Evolutionary conservation across 1,139 yeast species (phyloP).

Genomic region (Nakaseomyces bracarensis): DNA sequence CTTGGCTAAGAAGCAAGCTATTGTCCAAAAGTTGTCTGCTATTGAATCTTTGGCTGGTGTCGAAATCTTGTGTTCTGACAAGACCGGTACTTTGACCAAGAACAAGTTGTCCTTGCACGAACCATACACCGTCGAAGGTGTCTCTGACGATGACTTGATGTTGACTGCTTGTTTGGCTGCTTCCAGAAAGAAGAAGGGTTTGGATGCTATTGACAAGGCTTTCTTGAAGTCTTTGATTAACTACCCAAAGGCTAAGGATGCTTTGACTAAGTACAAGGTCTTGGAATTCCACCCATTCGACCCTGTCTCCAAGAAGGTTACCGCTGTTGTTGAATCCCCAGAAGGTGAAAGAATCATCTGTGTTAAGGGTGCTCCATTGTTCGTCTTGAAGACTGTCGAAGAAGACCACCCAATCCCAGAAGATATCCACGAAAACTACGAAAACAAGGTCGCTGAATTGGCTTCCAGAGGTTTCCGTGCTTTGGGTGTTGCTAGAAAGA

Average conservation of each 20-base stretch:
- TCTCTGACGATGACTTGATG: constrained; percentile 94
- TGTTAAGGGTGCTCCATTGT: constrained; percentile 97
- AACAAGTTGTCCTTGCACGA: constrained; percentile 94
- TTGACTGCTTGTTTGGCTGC: constrained; percentile 98
- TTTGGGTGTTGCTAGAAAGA: constrained; percentile 97
- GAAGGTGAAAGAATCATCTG: constrained; percentile 94
- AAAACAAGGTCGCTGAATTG: constrained; percentile 94
- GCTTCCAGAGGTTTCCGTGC: constrained; percentile 99
- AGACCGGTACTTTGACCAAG: constrained; percentile 98
- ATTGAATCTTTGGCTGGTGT: constrained; percentile 99
- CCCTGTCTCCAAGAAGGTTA: constrained; percentile 95
- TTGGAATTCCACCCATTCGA: constrained; percentile 95
- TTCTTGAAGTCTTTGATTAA: constrained; percentile 80
- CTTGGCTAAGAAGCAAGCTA: constrained; percentile 97
- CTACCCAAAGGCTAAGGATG: constrained; percentile 92
- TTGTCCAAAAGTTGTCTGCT: constrained; percentile 96
- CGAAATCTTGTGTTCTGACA: constrained; percentile 96
- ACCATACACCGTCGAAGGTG: constrained; percentile 99
- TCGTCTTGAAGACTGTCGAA: constrained; percentile 90
- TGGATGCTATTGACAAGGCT: constrained; percentile 96
- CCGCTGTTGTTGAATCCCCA: constrained; percentile 90
- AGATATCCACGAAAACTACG: constrained; percentile 90
- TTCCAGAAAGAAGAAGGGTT: constrained; percentile 97
- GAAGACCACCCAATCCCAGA: constrained; percentile 95
- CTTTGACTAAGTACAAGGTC: constrained; percentile 91